phyloP scores from a whole-genome alignment of 768 basidiomycete species.

The Pleurotus tuoliensis region DNA sequence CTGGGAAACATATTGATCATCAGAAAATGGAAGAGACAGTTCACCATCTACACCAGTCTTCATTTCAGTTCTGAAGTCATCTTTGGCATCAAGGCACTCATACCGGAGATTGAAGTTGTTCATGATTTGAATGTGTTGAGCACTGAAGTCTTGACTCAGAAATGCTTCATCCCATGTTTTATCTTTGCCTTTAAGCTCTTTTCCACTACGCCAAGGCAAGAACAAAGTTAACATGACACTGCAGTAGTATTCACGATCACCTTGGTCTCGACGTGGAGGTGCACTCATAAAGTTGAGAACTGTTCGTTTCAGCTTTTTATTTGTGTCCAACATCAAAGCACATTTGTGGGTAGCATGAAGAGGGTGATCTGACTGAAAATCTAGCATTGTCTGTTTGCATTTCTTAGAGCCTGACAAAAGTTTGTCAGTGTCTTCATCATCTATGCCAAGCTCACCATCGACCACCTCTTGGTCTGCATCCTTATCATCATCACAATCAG shows the following conservation, averaged over 20 bases:
- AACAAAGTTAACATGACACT: constrained; percentile 28
- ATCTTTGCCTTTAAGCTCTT: constrained; percentile 18
- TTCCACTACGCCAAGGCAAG: constrained; percentile 25
- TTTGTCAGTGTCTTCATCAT: too few relatives aligned
- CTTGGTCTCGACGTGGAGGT: constrained; percentile 24
- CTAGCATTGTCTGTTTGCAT: too few relatives aligned
- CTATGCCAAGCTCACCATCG: not conserved
- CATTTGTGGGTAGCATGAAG: constrained; percentile 8
- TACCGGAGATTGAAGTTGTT: constrained; percentile 21
- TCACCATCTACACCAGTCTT: too few relatives aligned
- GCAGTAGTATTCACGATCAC: constrained; percentile 28
- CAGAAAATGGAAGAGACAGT: too few relatives aligned
- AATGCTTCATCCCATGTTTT: constrained; percentile 21
- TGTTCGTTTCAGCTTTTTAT: not conserved
- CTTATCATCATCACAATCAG: not conserved
- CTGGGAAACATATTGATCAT: too few relatives aligned
- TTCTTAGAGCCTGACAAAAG: too few relatives aligned
- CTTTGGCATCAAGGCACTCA: constrained; percentile 23
- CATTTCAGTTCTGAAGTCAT: constrained; percentile 14
- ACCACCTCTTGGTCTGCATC: not conserved
- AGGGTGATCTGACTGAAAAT: constrained; percentile 7
- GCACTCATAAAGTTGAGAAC: constrained; percentile 28
- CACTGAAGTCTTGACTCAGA: constrained; percentile 6
- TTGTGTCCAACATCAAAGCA: not conserved
- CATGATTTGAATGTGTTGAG: constrained; percentile 14